A percentile compares a stretch with the other conserved stretches of the same genome.
phyloP scores from a whole-genome alignment of 805 yeast species.

The Scheffersomyces lignosus region DNA sequence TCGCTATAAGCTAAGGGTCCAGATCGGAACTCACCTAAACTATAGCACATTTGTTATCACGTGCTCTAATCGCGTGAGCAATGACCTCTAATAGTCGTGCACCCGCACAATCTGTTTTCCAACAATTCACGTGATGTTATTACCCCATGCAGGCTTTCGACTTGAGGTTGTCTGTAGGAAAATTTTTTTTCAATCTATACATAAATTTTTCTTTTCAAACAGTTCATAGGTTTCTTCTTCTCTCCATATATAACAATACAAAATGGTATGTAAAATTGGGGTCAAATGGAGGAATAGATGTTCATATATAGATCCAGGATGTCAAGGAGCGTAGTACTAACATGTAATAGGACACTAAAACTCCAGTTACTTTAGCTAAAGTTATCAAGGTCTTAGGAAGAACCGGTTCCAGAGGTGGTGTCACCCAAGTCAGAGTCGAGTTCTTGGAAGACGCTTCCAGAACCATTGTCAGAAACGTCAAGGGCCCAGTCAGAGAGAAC shows the following conservation, averaged over 20 bases:
- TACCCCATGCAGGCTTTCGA: too few relatives aligned
- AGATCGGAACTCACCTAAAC: too few relatives aligned
- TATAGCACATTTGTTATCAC: too few relatives aligned
- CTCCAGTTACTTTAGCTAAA: conserved; percentile 33
- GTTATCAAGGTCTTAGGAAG: conserved; percentile 34
- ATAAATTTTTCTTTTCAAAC: conserved; percentile 3
- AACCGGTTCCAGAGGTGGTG: conserved; percentile 39
- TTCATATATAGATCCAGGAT: too few relatives aligned
- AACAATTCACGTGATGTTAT: too few relatives aligned
- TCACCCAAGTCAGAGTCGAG: conserved; percentile 51
- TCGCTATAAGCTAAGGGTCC: too few relatives aligned
- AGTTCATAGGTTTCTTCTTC: conserved; percentile 9
- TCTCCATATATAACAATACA: conserved; percentile 13
- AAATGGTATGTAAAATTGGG: conserved; percentile 24
- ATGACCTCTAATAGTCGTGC: too few relatives aligned
- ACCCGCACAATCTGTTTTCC: too few relatives aligned
- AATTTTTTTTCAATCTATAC: conserved; percentile 5
- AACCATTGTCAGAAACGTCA: conserved; percentile 51
- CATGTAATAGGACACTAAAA: conserved; percentile 24
- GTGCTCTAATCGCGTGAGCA: too few relatives aligned
- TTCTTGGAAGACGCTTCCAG: conserved; percentile 48
- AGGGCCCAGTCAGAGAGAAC: conserved; percentile 52
- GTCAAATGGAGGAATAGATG: too few relatives aligned
- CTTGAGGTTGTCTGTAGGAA: background rate
- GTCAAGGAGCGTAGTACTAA: background rate